Evolutionary conservation across 768 basidiomycete species (phyloP).

Genomic region (Cantharellus anzutake): DNA sequence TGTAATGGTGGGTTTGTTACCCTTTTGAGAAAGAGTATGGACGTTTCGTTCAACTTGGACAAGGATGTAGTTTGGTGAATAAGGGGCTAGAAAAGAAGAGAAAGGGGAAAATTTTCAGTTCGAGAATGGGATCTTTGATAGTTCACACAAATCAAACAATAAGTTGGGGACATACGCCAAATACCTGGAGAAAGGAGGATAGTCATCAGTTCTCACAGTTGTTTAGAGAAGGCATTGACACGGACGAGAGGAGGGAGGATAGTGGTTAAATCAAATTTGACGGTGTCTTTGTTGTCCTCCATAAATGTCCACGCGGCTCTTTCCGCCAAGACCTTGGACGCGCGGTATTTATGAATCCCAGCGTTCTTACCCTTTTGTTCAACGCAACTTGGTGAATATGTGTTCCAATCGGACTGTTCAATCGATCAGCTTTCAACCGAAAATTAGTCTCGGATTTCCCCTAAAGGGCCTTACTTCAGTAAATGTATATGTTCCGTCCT

Average conservation of each 20-base stretch:
- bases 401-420: constrained; percentile 2
- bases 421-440: not conserved
- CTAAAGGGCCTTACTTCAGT: not conserved
- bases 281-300: constrained; percentile 1
- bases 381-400: not conserved
- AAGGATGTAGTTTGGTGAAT: too few species aligned
- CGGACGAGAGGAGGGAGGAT: not conserved
- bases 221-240: too few species aligned
- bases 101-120: too few species aligned
- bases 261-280: not conserved
- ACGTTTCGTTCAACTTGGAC: too few species aligned
- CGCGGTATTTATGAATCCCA: not conserved
- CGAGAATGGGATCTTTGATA: too few species aligned
- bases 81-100: too few species aligned
- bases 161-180: not conserved
- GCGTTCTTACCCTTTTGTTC: not conserved
- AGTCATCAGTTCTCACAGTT: not conserved
- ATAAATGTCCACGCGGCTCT: constrained; percentile 7
- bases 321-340: constrained; percentile 3
- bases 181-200: not conserved
- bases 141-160: too few species aligned
- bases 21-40: too few species aligned
- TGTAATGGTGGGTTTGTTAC: too few species aligned
- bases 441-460: not conserved
- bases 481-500: not conserved